phyloP scores from a whole-genome alignment of 352 stramenopile species.

The Globisporangium lucens region DNA sequence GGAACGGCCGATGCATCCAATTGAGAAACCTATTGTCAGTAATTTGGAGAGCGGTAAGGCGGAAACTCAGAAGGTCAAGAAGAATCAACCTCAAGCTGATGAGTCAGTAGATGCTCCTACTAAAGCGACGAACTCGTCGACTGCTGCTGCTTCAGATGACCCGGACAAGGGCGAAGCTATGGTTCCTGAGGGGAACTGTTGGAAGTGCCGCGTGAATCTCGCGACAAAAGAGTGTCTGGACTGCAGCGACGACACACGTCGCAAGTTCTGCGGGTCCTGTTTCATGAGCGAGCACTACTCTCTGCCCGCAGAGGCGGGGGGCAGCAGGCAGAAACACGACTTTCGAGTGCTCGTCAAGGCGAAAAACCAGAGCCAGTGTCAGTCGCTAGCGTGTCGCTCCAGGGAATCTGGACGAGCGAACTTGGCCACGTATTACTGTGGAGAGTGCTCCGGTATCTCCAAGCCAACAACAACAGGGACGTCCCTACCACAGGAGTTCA shows the following conservation, averaged over 20 bases:
- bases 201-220: conserved; percentile 26
- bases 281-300: conserved; percentile 49
- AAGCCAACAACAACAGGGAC: not conserved
- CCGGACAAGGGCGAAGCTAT: not conserved
- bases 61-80: not conserved
- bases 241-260: conserved; percentile 27
- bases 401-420: not conserved
- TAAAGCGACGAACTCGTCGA: conserved; percentile 10
- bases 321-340: conserved; percentile 41
- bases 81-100: not conserved
- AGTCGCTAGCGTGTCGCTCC: conserved; percentile 21
- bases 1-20: conserved; percentile 22
- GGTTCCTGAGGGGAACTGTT: conserved; percentile 31
- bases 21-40: not conserved
- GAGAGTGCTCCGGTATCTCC: conserved; percentile 21
- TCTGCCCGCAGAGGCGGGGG: not conserved
- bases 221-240: conserved; percentile 61
- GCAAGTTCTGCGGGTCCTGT: conserved; percentile 45
- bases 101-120: not conserved
- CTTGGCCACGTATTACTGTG: conserved; percentile 44
- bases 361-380: conserved; percentile 28
- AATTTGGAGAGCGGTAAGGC: not conserved
- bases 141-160: not conserved
- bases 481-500: not conserved
- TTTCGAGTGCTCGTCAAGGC: conserved; percentile 40